These are phyloP conservation scores for Cordyceps cateniannulata DNA, from an alignment of 2,329 filamentous ascomycete species.

Conservation along the genomic window DNA sequence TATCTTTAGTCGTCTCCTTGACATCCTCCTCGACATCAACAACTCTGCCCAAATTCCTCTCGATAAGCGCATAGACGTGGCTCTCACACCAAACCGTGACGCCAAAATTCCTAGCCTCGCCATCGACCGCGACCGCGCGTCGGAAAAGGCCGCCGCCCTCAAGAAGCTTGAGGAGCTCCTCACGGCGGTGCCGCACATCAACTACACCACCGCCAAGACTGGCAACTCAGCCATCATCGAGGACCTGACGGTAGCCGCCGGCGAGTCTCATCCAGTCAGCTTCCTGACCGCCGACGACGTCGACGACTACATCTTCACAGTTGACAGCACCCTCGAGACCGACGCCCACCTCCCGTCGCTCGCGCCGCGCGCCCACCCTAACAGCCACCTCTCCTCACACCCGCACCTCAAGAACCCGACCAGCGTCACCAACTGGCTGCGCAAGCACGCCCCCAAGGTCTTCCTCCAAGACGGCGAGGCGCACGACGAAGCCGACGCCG, in stretches of 20 bases:
- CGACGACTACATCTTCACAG: slow-evolving; percentile 63
- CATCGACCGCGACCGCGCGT: slow-evolving; percentile 27
- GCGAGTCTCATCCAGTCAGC: slow-evolving; percentile 51
- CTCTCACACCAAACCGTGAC: slow-evolving; percentile 38
- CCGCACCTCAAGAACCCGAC: slow-evolving; percentile 63
- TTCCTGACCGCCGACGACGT: slow-evolving; percentile 66
- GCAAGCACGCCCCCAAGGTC: slow-evolving; percentile 75
- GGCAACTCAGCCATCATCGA: slow-evolving; percentile 53
- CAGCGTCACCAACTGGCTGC: slow-evolving; percentile 93
- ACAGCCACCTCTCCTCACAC: slow-evolving; percentile 31
- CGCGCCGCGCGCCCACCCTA: slow-evolving; percentile 40
- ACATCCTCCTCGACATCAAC: slow-evolving; percentile 86
- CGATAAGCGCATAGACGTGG: slow-evolving; percentile 68
- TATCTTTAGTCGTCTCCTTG: slow-evolving; percentile 67
- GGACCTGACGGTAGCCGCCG: slow-evolving; percentile 43
- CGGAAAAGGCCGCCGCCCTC: slow-evolving; percentile 35
- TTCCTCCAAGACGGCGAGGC: slow-evolving; percentile 71
- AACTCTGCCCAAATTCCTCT: slow-evolving; percentile 70
- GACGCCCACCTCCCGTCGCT: slow-evolving; percentile 41
- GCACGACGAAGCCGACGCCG: slow-evolving; percentile 20
- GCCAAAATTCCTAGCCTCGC: slow-evolving; percentile 26
- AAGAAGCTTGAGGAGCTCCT: slow-evolving; percentile 47
- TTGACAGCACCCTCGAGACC: slow-evolving; percentile 46
- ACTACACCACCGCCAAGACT: slow-evolving; percentile 50
- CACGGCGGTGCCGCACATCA: slow-evolving; percentile 44